Evolutionary conservation across 2,329 filamentous ascomycete genomes (phyloP), one percentile per base, ranked within the genome.

Genomic region (Pseudogymnoascus sp.): DNA sequence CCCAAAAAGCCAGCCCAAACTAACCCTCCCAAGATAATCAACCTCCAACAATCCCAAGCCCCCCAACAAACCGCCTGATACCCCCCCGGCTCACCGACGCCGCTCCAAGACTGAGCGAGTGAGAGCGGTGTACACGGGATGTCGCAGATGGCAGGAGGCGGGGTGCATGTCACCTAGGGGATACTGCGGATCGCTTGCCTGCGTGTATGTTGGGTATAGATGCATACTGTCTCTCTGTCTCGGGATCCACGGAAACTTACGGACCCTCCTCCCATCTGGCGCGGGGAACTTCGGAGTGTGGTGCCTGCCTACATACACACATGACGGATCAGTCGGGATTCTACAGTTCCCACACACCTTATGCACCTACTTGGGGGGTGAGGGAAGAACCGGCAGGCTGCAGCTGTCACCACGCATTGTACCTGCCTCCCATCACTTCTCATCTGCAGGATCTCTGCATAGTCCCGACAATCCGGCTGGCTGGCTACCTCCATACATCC

Each of bases 391-490:
- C 37, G 37, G 37, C 14, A 38, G 28, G 6, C 36, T 37, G 36
- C 36, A 37, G 36, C 36, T 37, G 14, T 21, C 16, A 42, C 16
- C n/a, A 18, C 38, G 16, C 38, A 42, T 12, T 16, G 37, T 40
- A 40, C 37, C 46, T 25, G 46, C 28, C 3, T 34, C 31, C 31
- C 31, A 49, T 21, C n/a, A 28, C 18, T 21, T 49, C 25, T 16
- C 25, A 23, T 49, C 25, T 49, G 43, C 18, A 23, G 12, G 8
- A 23, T 6, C 42, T 34, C 25, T 28, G 49, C 49, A 18, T 28
- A 25, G 21, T 18, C 31, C 25, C 49, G 25, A 25, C 25, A 23
- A 23, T 8, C 25, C 68, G 67, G 62, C 67, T 21, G 43, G 28
- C 34, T 34, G 4, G 34, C 23, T 16, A 2, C 18, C 18, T 18